These are phyloP conservation scores for Keithomyces neogunnii DNA, from an alignment of 2,329 filamentous ascomycete species.

Conservation along the genomic window DNA sequence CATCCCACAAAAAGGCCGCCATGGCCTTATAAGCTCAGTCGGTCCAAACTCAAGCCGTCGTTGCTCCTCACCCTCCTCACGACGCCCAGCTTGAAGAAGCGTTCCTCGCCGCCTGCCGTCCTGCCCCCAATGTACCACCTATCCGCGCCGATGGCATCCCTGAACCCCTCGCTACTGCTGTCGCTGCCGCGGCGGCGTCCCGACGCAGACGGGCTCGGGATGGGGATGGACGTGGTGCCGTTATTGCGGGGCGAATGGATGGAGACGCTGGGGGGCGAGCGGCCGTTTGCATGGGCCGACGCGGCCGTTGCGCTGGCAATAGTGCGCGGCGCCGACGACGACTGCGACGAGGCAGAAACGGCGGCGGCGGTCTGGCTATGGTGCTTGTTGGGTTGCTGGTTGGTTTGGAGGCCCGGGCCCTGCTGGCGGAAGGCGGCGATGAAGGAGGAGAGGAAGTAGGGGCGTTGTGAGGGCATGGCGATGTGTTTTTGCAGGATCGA, in stretches of 20 bases:
- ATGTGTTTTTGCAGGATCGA: background rate
- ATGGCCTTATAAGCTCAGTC: constrained; percentile 56
- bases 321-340: constrained; percentile 13
- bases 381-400: constrained; percentile 28
- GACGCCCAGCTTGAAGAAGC: constrained; percentile 73
- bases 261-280: constrained; percentile 19
- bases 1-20: background rate
- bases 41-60: constrained; percentile 66
- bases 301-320: constrained; percentile 16
- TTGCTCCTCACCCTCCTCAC: constrained; percentile 65
- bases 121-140: constrained; percentile 78
- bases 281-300: constrained; percentile 14
- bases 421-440: constrained; percentile 47
- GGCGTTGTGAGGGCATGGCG: constrained; percentile 43
- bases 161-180: constrained; percentile 66
- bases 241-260: constrained; percentile 20
- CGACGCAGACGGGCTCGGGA: constrained; percentile 31
- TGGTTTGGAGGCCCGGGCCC: constrained; percentile 25
- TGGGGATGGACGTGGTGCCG: constrained; percentile 17
- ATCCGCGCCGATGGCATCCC: constrained; percentile 62
- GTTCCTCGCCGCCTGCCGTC: constrained; percentile 69
- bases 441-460: constrained; percentile 49
- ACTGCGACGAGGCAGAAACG: constrained; percentile 17
- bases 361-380: constrained; percentile 19
- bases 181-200: constrained; percentile 58